A percentile compares a stretch with the other conserved stretches of the same genome.
phyloP scores from a whole-genome alignment of 2,329 filamentous ascomycete genomes.

The Cercospora sp. region DNA sequence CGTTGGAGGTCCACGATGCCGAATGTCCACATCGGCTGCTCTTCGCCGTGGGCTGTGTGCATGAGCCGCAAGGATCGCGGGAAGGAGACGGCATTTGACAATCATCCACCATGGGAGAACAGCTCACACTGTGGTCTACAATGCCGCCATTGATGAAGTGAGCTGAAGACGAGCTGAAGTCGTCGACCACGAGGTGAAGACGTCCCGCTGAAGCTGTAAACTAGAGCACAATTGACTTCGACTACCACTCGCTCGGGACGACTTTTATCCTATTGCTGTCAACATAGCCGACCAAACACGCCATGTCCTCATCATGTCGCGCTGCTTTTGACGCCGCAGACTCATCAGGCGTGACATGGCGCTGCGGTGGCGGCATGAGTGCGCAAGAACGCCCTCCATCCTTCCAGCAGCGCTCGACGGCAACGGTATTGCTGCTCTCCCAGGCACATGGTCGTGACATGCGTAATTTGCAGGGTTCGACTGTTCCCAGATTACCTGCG shows the following conservation, averaged over 20 bases:
- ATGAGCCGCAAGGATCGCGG: not conserved
- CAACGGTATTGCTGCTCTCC: not conserved
- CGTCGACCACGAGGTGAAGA: not conserved
- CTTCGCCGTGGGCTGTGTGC: not conserved
- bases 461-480: slow-evolving; percentile 5
- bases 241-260: not conserved
- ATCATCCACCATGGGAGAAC: not conserved
- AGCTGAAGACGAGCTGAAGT: not conserved
- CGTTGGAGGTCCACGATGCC: not conserved
- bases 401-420: not conserved
- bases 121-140: not conserved
- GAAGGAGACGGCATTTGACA: not conserved
- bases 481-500: not conserved
- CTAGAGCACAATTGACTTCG: not conserved
- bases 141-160: not conserved
- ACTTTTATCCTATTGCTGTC: slow-evolving; percentile 2
- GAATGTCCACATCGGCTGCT: not conserved
- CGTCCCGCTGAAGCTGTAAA: not conserved
- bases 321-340: not conserved
- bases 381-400: not conserved
- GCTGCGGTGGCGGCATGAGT: not conserved
- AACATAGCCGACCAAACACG: not conserved
- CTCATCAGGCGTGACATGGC: not conserved
- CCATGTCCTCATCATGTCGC: not conserved
- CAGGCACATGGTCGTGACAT: slow-evolving; percentile 2